Base-by-base conservation (phyloP, 352 stramenopile species). In the Phytophthora hybrid region DNA sequence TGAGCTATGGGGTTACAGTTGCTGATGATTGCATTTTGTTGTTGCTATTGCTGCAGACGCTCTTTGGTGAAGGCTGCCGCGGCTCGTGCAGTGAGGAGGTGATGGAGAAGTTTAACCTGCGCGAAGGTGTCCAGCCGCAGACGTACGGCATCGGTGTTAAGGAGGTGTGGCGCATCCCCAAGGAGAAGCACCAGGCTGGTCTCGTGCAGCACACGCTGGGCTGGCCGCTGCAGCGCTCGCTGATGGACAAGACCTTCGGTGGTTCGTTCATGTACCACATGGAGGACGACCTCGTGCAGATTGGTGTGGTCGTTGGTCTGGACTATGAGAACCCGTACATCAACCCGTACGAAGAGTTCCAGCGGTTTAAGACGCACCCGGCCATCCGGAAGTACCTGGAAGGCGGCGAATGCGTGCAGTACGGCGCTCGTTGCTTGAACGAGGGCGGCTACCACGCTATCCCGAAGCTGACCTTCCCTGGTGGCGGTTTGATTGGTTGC, bases 321-420 rank as follows among this genome's bases (percentile, higher is more conserved):
- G 98, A 99, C 87, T 99, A 99, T 80, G 89, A 98, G 67, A 99
- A 99, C 86, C 98, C 98, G 16, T 99, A 99, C 84, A 83, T 99
- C 23, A 99, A 99, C 82, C 98, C 97, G 59, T 91, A 99, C 78
- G 87, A 99, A 72, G 98, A 99, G 83, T 99, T 99, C 89, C 98
- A 99, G 91, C 88, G 96, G 57, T 99, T 97, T 88, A 99, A 99
- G 90, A 98, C 97, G 7, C 98, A 99, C 80, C 97, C 97, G 8
- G 90, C 88, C 37, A 92, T 99, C 68, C 77, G 85, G 34, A 91
- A 93, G 55, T 91, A 98, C 74, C 79, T 99, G 18, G 93, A 99
- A 67, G 97, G 97, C 59, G 98, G 98, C 31, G 94, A 98, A 52
- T 99, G 98, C 77, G 88, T 99, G 44, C 89, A 95, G 39, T 99